These are phyloP conservation scores for Trypanosoma theileri DNA, from an alignment of 208 protist genomes.

Conservation along the genomic window DNA sequence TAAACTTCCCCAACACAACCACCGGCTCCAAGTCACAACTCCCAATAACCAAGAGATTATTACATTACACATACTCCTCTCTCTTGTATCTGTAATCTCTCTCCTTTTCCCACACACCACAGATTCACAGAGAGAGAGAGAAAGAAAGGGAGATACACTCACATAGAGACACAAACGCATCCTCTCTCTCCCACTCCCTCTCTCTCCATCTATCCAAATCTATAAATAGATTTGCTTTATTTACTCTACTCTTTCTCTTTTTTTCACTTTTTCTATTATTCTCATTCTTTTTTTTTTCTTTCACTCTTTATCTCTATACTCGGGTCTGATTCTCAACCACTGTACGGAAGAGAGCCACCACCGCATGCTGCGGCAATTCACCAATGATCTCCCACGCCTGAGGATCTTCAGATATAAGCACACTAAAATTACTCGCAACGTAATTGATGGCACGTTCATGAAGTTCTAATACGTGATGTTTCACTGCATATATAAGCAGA, in stretches of 20 bases:
- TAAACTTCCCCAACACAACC: not conserved
- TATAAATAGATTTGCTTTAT: no score
- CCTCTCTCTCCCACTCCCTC: not conserved
- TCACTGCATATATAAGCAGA: conserved; percentile 81
- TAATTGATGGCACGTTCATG: conserved; percentile 76
- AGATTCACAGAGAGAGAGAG: conserved; percentile 14
- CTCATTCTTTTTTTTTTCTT: not conserved
- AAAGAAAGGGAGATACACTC: conserved; percentile 2
- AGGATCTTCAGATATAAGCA: conserved; percentile 66
- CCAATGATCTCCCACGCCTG: conserved; percentile 85
- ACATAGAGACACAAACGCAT: conserved; percentile 24
- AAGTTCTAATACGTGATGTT: conserved; percentile 78
- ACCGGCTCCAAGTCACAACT: not conserved
- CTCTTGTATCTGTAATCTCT: not conserved
- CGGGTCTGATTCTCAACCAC: conserved; percentile 54
- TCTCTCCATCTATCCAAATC: not conserved
- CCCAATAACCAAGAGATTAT: not conserved
- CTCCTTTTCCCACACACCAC: not conserved
- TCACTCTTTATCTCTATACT: conserved; percentile 7
- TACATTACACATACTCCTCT: conserved; percentile 12
- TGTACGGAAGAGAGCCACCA: conserved; percentile 76
- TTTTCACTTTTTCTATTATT: not conserved
- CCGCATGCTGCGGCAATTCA: conserved; percentile 73
- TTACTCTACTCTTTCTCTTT: not conserved
- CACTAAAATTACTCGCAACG: conserved; percentile 65